phyloP scores from a whole-genome alignment of 2,329 filamentous ascomycete genomes.

The Fusarium staphyleae region DNA sequence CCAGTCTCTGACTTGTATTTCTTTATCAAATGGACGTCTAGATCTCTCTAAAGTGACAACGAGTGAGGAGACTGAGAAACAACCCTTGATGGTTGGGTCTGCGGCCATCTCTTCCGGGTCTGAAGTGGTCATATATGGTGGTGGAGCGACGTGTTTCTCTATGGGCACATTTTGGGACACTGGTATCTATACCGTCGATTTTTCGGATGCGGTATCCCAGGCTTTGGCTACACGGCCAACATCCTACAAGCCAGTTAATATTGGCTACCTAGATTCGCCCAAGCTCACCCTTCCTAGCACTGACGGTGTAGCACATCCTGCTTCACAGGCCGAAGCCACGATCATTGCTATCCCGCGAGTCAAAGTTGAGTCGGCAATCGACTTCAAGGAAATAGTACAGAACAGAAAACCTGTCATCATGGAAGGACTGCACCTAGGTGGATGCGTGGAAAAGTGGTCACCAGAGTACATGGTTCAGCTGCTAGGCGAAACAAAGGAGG shows the following conservation, averaged over 20 bases:
- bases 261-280: slow-evolving; percentile 41
- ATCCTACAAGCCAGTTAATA: neutral
- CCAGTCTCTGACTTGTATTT: slow-evolving; percentile 38
- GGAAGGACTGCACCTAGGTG: slow-evolving; percentile 69
- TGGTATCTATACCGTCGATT: slow-evolving; percentile 57
- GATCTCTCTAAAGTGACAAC: slow-evolving; percentile 8
- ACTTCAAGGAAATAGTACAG: slow-evolving; percentile 67
- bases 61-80: slow-evolving; percentile 3
- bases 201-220: slow-evolving; percentile 13
- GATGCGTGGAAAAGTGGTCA: slow-evolving; percentile 73
- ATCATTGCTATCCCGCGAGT: slow-evolving; percentile 57
- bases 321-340: slow-evolving; percentile 17
- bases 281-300: slow-evolving; percentile 32
- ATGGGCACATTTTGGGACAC: slow-evolving; percentile 88
- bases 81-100: slow-evolving; percentile 75
- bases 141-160: slow-evolving; percentile 87
- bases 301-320: neutral
- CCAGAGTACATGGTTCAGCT: slow-evolving; percentile 69
- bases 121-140: slow-evolving; percentile 71
- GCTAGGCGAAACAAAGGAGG: slow-evolving; percentile 67
- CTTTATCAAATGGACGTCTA: slow-evolving; percentile 41
- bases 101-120: slow-evolving; percentile 59
- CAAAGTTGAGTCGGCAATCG: slow-evolving; percentile 56
- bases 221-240: neutral
- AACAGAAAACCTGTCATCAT: slow-evolving; percentile 66